Evolutionary conservation across 495 filamentous ascomycete species (phyloP), one percentile per base, ranked within the genome.

Genomic region (Trichoderma virens): DNA sequence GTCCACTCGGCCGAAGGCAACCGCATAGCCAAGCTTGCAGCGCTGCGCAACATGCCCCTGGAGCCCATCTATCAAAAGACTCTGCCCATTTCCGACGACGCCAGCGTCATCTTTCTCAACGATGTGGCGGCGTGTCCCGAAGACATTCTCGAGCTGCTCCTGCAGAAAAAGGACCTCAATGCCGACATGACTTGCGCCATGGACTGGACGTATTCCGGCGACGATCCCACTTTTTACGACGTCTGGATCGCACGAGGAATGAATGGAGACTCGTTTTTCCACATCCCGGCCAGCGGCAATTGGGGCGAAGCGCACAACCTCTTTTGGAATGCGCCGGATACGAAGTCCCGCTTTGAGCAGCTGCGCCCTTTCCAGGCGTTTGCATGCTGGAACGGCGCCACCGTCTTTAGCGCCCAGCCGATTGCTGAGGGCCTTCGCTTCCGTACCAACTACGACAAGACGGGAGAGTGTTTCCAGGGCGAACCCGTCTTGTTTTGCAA

Each of bases 131-230:
- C 75, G 28, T 84, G 82, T 66, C 62, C 71, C 20, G 78, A 83
- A 38, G 82, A 84, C 70, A 77, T 83, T 27, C 75, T 83, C n/a
- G 82, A 85, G 67, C 65, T 85, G 0, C 62, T 79, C 3, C 79
- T 80, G 62, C 80, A 83, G 64, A 75, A 73, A 27, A 39, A 35
- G 6, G 62, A 54, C 14, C 81, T 80, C 27, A 63, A 68, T 7
- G 82, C 82, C 18, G 74, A 82, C 70, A 80, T 83, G 78, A 76
- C 73, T 2, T 85, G 82, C 68, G 79, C 73, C 13, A 80, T 85
- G 74, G 82, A 83, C 68, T 85, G 82, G 80, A 74, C 72, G 20
- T 74, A 73, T 65, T 66, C 71, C 25, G 76, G 70, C 4, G 66
- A 66, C 5, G 51, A 73, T 18, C 76, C 75, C 3, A 74, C 72